Evolutionary conservation across 192 early-diverging fungal genomes (phyloP).

Genomic region (Neocallimastix lanati): DNA sequence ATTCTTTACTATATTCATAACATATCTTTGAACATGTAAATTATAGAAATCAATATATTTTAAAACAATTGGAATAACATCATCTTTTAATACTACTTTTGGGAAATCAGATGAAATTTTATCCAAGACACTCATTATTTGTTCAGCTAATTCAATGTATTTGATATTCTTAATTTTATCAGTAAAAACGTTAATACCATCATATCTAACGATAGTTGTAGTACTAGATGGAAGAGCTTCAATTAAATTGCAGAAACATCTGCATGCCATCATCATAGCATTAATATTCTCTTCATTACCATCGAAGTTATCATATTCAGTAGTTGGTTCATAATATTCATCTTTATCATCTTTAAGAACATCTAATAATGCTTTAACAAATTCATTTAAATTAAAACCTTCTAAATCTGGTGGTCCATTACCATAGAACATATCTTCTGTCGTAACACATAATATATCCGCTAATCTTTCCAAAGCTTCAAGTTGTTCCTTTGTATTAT

Average conservation of each 20-base stretch:
- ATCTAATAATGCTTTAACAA: background rate
- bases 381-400: background rate
- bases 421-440: background rate
- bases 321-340: background rate
- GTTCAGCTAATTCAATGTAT: conserved; percentile 86
- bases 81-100: conserved; percentile 39
- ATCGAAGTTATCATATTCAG: background rate
- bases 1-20: conserved; percentile 55
- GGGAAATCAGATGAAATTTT: conserved; percentile 61
- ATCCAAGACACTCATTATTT: conserved; percentile 57
- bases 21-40: conserved; percentile 61
- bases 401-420: background rate
- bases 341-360: background rate
- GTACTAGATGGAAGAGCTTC: conserved; percentile 63
- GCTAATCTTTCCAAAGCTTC: background rate
- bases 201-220: conserved; percentile 41
- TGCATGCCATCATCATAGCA: conserved; percentile 71
- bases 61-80: conserved; percentile 55
- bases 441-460: background rate
- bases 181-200: conserved; percentile 49
- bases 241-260: conserved; percentile 75
- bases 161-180: conserved; percentile 64
- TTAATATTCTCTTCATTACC: background rate
- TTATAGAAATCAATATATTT: conserved; percentile 83
- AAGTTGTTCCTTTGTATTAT: background rate